Conservation (phyloP, 2,329 filamentous ascomycete species). For the Aspergillus glaucus region DNA sequence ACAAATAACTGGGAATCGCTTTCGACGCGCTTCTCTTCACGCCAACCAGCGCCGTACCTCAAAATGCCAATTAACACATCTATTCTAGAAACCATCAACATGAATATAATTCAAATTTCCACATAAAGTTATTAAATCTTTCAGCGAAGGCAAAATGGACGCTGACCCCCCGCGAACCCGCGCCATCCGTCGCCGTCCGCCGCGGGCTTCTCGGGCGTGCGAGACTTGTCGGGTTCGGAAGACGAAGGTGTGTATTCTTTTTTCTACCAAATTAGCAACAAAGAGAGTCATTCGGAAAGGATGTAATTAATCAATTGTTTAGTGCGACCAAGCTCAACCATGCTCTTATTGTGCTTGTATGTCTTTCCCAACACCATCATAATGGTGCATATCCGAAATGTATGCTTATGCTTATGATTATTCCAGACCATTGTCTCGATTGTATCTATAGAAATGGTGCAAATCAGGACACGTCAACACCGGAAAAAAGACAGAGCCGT, state of each 20-base stretch:
- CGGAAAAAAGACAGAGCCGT: constrained; percentile 5
- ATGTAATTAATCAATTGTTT: background rate
- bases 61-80: too few relatives aligned
- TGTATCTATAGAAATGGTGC: constrained; percentile 8
- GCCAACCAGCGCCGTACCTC: too few relatives aligned
- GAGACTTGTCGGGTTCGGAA: constrained; percentile 19
- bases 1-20: too few relatives aligned
- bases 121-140: background rate
- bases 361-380: background rate
- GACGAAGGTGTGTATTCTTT: constrained; percentile 11
- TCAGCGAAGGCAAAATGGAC: background rate
- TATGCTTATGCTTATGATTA: background rate
- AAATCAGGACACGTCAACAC: constrained; percentile 2
- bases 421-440: constrained; percentile 13
- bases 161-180: constrained; percentile 2
- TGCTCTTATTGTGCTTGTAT: constrained; percentile 17
- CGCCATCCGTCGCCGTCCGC: constrained; percentile 7
- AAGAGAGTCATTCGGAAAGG: background rate
- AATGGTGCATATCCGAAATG: background rate
- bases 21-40: too few relatives aligned
- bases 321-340: constrained; percentile 15
- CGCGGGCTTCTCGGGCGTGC: constrained; percentile 17
- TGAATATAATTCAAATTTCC: background rate
- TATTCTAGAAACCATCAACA: too few relatives aligned
- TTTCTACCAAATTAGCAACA: background rate